Conservation (phyloP, 108 stramenopile species). For the Skeletonema menzelii region DNA sequence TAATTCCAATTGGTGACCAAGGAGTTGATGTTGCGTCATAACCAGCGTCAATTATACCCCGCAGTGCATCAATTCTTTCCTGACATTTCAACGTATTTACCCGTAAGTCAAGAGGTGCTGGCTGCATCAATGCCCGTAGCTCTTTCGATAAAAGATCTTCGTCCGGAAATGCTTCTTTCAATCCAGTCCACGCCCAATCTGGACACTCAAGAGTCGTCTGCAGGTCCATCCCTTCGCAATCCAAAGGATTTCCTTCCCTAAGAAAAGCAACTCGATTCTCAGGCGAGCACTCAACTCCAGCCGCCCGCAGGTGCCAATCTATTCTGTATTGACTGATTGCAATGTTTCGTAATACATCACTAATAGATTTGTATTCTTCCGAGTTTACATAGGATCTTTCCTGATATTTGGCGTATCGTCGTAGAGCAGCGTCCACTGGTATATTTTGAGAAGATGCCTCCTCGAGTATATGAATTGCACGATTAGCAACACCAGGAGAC, state of each 20-base stretch:
- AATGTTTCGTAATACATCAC: conserved; percentile 1
- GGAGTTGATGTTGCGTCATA: conserved; percentile 5
- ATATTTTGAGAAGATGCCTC: conserved; percentile 5
- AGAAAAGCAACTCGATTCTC: background rate
- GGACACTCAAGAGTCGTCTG: conserved; percentile 5
- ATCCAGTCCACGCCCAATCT: conserved; percentile 4
- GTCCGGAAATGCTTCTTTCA: background rate
- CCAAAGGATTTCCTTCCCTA: background rate
- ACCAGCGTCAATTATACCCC: background rate
- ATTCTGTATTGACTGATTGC: conserved; percentile 8
- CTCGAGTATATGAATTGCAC: conserved; percentile 8
- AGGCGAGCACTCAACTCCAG: background rate
- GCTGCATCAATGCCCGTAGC: background rate
- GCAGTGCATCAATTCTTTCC: background rate
- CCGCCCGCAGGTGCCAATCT: conserved; percentile 1
- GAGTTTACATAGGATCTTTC: background rate
- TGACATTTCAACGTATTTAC: conserved; percentile 6
- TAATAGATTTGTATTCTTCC: conserved; percentile 2
- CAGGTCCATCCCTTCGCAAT: background rate
- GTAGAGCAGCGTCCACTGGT: conserved; percentile 1
- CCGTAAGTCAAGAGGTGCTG: conserved; percentile 5
- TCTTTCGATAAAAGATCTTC: conserved; percentile 7
- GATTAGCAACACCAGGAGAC: background rate
- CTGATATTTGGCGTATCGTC: conserved; percentile 7
- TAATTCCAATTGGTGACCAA: conserved; percentile 4